A percentile compares a stretch with the other conserved stretches of the same genome.
Conservation (phyloP, 805 yeast genomes). For the Komagataella pastoris region DNA sequence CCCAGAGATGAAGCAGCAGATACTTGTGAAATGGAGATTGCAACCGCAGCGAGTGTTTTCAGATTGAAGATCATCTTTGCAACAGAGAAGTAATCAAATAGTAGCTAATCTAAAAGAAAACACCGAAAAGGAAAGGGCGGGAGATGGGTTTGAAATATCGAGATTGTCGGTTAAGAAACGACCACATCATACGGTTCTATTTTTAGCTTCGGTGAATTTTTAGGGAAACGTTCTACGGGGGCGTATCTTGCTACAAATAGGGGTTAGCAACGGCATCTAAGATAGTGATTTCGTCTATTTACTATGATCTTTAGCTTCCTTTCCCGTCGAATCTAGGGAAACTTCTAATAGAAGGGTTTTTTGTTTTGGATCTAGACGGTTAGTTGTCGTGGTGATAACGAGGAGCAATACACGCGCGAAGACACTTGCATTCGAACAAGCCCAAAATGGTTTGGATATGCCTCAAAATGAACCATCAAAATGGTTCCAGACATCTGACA, state of each 20-base stretch:
- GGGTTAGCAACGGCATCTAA: neutral
- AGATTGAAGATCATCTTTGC: neutral
- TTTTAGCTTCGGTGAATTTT: neutral
- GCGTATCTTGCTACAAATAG: neutral
- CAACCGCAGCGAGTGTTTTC: neutral
- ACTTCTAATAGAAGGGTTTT: neutral
- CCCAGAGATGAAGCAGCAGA: constrained; percentile 29
- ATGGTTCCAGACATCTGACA: neutral
- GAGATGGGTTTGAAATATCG: neutral
- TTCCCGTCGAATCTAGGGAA: neutral
- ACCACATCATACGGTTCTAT: neutral
- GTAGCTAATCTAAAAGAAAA: neutral
- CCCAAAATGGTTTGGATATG: neutral
- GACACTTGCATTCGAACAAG: neutral
- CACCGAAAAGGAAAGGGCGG: neutral
- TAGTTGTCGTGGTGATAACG: neutral
- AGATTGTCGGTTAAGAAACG: neutral
- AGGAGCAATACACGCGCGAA: neutral
- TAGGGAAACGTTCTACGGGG: no score
- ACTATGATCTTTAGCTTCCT: neutral
- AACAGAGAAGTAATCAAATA: neutral
- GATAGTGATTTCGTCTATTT: neutral
- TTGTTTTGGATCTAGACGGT: neutral
- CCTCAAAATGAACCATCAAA: no score
- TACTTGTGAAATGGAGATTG: neutral